These are phyloP conservation scores for Penicillium psychrosexuale DNA, from an alignment of 2,329 filamentous ascomycete species.

Conservation along the genomic window DNA sequence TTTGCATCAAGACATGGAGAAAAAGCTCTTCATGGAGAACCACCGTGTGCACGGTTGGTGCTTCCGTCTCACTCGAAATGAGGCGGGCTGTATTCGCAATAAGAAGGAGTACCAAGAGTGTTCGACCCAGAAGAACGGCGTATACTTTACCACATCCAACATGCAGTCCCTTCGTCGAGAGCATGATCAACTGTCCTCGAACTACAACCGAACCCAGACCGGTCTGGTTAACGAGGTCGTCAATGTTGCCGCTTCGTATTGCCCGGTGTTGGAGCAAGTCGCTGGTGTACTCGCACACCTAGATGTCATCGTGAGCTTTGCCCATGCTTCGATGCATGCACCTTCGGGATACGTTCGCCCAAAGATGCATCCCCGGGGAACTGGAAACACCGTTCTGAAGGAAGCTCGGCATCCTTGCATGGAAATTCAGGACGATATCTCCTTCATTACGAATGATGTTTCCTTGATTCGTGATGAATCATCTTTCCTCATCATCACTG, in stretches of 20 bases:
- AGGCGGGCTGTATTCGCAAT: constrained; percentile 90
- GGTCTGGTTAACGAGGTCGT: constrained; percentile 92
- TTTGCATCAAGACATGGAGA: constrained; percentile 87
- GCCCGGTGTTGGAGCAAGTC: constrained; percentile 83
- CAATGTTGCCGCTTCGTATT: constrained; percentile 88
- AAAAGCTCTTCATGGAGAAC: constrained; percentile 97
- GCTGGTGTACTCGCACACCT: constrained; percentile 87
- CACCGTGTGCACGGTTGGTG: constrained; percentile 96
- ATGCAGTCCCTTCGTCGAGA: constrained; percentile 80
- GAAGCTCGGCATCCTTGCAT: constrained; percentile 96
- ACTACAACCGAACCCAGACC: constrained; percentile 91
- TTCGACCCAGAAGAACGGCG: constrained; percentile 97
- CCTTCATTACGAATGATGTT: constrained; percentile 98
- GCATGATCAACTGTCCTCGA: constrained; percentile 88
- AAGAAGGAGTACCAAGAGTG: constrained; percentile 89
- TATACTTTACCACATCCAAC: constrained; percentile 89
- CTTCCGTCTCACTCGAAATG: constrained; percentile 84
- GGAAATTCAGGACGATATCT: constrained; percentile 97
- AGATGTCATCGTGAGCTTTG: constrained; percentile 91
- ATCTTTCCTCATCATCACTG: constrained; percentile 93
- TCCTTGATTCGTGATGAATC: constrained; percentile 72
- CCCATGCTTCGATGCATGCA: constrained; percentile 88
- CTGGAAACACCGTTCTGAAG: constrained; percentile 82
- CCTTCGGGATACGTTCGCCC: constrained; percentile 88
- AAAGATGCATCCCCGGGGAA: constrained; percentile 82